Base-by-base conservation (phyloP, 495 filamentous ascomycete genomes). In the Daldinia vernicosa region DNA sequence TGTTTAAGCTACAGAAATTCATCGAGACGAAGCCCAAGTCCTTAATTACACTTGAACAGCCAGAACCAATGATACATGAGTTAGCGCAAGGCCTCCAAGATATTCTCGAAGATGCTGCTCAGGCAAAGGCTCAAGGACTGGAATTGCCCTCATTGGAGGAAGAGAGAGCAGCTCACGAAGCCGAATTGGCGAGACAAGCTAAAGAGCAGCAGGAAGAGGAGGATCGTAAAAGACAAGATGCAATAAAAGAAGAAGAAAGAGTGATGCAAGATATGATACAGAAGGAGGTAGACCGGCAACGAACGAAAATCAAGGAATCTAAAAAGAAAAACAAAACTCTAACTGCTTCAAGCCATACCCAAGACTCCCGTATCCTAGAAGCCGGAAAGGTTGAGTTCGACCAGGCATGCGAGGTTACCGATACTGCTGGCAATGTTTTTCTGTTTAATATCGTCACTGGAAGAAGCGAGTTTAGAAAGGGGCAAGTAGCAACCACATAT, bases 61-160 rank as follows among this genome's bases (percentile, higher is more conserved):
- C 91, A 2, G 87, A 91, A 66, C 91, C 93, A 55, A 98, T 99
- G 94, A 93, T 99, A 12, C 90, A 92, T 77, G 92, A 93, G 63
- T 85, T 99, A 39, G 92, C 92, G 8, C 87, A 91, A 54, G 88
- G 90, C 5, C 89, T 98, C 50, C 90, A 92, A 65, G 95, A 98
- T 67, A 88, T 94, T 17, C 82, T 99, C 19, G 94, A 98, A 76
- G 92, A 96, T 79, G 93, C 92, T 19, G 91, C 92, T 8, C 84
- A 90, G 70, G 87, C 88, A 28, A 89, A 89, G 66, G 90, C 89
- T 50, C 86, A 90, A 54, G 88, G 91, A 15, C 83, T 88, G 60
- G 86, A 93, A 54, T 79, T 97, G 9, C 94, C 93, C 0, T 97
- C 93, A 37, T 80, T 99, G 15, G 94, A 95, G 75, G 94, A 96